These are phyloP conservation scores for Fusarium oligoseptatum DNA, from an alignment of 2,329 filamentous ascomycete species.

Conservation along the genomic window DNA sequence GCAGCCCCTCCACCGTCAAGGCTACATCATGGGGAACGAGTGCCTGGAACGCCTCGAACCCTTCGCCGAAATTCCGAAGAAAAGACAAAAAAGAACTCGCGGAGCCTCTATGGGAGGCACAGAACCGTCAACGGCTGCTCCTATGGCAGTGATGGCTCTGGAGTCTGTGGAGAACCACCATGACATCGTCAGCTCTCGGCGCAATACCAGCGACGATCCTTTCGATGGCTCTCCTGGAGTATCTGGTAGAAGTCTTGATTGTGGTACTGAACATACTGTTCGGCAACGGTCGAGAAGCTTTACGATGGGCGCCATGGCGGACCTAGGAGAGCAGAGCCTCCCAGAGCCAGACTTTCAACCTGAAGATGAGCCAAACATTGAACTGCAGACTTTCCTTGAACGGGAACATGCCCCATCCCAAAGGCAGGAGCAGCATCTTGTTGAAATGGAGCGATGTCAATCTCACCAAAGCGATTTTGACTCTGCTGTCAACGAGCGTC, in stretches of 20 bases:
- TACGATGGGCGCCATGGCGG: background rate
- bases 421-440: background rate
- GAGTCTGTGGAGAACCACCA: background rate
- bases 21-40: background rate
- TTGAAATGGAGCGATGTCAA: background rate
- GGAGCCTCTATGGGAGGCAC: background rate
- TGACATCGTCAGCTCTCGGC: background rate
- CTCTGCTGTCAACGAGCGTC: background rate
- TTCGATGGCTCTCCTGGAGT: background rate
- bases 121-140: background rate
- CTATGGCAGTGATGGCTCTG: background rate
- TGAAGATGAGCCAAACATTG: background rate
- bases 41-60: background rate
- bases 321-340: background rate
- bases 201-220: background rate
- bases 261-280: background rate
- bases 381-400: background rate
- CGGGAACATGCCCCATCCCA: background rate
- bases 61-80: background rate
- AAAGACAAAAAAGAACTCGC: background rate
- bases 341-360: background rate
- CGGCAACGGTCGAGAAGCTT: background rate
- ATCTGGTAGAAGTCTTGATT: too few relatives aligned
- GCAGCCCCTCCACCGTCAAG: background rate
- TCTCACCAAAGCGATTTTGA: background rate